Base-by-base conservation (phyloP, 140 eudicot genomes). In the Senecio squalidus region DNA sequence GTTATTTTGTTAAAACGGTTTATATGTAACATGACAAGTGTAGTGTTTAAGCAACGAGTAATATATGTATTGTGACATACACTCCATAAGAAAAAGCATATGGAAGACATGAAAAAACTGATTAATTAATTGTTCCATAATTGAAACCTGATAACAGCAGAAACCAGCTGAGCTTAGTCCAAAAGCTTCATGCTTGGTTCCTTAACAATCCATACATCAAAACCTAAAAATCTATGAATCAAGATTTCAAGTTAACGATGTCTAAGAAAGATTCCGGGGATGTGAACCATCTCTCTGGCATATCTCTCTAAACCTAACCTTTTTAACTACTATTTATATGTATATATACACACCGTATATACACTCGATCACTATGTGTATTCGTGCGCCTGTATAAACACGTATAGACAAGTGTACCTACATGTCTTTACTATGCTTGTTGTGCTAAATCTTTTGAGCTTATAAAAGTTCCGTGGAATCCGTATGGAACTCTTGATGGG, bases 401-500 rank as follows among this genome's bases (percentile, higher is more conserved):
- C 29, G 14, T 54, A 51, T 52, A 26, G 20, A 64, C 25, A n/a
- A 8, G 4, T 40, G 1, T 20, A 20, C 3, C 14, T 8, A 10
- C 27, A 2, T 24, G 3, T 7, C 18, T 49, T 21, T 39, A 51
- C 44, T 54, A 17, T 27, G 72, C 77, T 68, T 82, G 85, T 14
- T 36, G 44, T 18, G 64, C 68, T 39, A 82, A 18, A 28, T 82
- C 89, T 31, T 74, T 56, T 4, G 82, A 71, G 26, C 60, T 82
- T 11, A 82, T 60, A 50, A 82, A 82, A n/a, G 89, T 82, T 2
- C 89, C 89, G 59, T 82, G 89, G 14, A 82, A 82, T 8, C 89
- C 89, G 5, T 78, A 82, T 0, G 89, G 89, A 27, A 82, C 89
- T 45, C 89, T 68, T 0, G 89, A 71, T 11, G 89, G 89, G 2